Conservation (phyloP, 1,284 basidiomycete species). For the Mycena citricolor region DNA sequence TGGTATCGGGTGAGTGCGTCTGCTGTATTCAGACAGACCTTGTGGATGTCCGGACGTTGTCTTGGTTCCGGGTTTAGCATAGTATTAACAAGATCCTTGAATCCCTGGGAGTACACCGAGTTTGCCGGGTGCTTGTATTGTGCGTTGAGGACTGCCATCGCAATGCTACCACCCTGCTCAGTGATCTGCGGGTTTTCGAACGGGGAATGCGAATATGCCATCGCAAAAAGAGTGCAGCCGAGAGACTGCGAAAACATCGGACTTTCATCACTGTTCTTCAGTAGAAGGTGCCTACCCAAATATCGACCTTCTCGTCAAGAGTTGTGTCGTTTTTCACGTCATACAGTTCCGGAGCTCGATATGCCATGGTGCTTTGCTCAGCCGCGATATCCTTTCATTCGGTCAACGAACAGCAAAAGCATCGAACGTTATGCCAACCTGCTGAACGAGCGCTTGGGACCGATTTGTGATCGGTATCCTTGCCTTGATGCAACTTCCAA, state of each 20-base stretch:
- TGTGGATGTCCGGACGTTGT: constrained; percentile 81
- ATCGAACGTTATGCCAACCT: constrained; percentile 42
- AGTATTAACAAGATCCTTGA: constrained; percentile 78
- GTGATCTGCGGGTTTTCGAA: constrained; percentile 88
- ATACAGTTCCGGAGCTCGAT: constrained; percentile 92
- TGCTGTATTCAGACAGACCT: constrained; percentile 47
- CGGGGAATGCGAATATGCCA: constrained; percentile 90
- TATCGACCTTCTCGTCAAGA: constrained; percentile 93
- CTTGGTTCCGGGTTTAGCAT: constrained; percentile 82
- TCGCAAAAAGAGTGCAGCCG: constrained; percentile 87
- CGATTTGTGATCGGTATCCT: constrained; percentile 78
- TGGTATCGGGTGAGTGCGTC: background rate
- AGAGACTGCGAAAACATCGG: constrained; percentile 62
- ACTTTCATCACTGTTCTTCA: no score
- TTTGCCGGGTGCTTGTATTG: constrained; percentile 80
- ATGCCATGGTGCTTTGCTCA: constrained; percentile 96
- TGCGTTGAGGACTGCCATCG: constrained; percentile 92
- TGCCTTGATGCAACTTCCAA: constrained; percentile 86
- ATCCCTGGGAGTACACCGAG: constrained; percentile 77
- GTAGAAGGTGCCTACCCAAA: constrained; percentile 70
- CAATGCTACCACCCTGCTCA: constrained; percentile 88
- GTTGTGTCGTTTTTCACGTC: constrained; percentile 88
- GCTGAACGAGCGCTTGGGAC: constrained; percentile 83
- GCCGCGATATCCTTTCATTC: constrained; percentile 81
- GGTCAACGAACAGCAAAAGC: background rate